phyloP scores from a whole-genome alignment of 1,139 yeast species.

The Oligophagozyma castellii region DNA sequence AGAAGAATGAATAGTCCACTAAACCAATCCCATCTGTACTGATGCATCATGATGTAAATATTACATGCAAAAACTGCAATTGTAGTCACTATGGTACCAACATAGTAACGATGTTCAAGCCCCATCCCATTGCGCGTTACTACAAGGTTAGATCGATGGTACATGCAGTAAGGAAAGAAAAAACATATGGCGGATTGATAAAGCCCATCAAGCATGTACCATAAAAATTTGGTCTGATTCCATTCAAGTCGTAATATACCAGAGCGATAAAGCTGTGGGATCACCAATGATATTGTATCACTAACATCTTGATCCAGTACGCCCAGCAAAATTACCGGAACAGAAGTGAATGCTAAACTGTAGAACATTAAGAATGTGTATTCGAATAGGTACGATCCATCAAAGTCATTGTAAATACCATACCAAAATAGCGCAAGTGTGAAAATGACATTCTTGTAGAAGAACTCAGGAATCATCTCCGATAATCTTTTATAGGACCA shows the following conservation, averaged over 20 bases:
- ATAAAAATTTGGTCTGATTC: constrained; percentile 65
- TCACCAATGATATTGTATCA: constrained; percentile 65
- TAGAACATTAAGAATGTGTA: constrained; percentile 86
- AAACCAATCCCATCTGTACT: constrained; percentile 92
- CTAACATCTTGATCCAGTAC: constrained; percentile 87
- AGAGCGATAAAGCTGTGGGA: constrained; percentile 79
- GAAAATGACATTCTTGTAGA: constrained; percentile 84
- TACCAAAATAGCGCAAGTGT: constrained; percentile 87
- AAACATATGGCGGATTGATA: constrained; percentile 79
- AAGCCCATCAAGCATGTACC: constrained; percentile 75
- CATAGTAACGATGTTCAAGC: constrained; percentile 71
- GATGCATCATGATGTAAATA: constrained; percentile 64
- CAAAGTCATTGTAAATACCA: constrained; percentile 73
- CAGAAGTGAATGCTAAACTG: constrained; percentile 86
- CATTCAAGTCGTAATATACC: constrained; percentile 81
- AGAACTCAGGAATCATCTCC: constrained; percentile 90
- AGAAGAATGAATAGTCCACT: constrained; percentile 46
- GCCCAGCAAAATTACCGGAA: constrained; percentile 85
- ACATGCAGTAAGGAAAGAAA: constrained; percentile 74
- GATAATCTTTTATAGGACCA: constrained; percentile 89
- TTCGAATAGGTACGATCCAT: constrained; percentile 85
- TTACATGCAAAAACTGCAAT: constrained; percentile 75
- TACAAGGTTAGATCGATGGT: constrained; percentile 37
- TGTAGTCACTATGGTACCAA: constrained; percentile 70
- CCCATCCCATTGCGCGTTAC: constrained; percentile 50